Percentiles rank a stretch among this genome's conserved stretches.
Evolutionary conservation across 805 yeast genomes (phyloP).

Genomic region (Wickerhamomyces chambardii): DNA sequence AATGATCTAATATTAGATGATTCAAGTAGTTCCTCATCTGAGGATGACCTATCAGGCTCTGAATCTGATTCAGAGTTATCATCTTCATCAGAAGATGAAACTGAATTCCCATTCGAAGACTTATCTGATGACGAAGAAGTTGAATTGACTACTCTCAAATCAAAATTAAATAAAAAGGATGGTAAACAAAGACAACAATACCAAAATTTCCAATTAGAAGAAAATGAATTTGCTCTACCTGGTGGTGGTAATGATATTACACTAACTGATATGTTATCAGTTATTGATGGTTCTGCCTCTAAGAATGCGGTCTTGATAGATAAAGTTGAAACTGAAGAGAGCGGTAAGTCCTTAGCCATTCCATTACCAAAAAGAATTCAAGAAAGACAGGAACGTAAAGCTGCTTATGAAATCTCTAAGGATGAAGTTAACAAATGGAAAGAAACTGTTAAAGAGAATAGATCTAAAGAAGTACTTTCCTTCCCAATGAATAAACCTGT

Average conservation of each 20-base stretch:
- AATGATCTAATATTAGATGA: constrained; percentile 10
- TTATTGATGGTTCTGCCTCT: constrained; percentile 39
- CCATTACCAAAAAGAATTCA: constrained; percentile 86
- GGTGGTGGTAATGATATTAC: constrained; percentile 50
- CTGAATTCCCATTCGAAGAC: constrained; percentile 29
- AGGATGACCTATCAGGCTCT: constrained; percentile 13
- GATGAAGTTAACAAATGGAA: constrained; percentile 86
- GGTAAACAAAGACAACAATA: constrained; percentile 35
- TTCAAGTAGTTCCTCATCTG: constrained; percentile 10
- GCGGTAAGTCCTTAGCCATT: constrained; percentile 48
- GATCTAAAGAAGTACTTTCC: constrained; percentile 76
- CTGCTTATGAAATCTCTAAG: constrained; percentile 84
- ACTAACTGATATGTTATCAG: constrained; percentile 68
- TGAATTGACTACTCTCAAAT: constrained; percentile 42
- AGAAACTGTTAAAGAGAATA: constrained; percentile 68
- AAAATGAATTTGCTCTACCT: constrained; percentile 65
- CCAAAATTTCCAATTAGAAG: constrained; percentile 45
- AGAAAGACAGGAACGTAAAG: constrained; percentile 75
- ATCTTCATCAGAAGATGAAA: constrained; percentile 21
- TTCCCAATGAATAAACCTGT: constrained; percentile 55
- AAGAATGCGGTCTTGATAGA: constrained; percentile 41
- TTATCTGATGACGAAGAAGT: constrained; percentile 40
- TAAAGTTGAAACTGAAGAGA: constrained; percentile 22
- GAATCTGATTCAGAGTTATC: constrained; percentile 15
- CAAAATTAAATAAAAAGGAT: constrained; percentile 25